Conservation (phyloP, 805 yeast species). For the Kodamaea nitidulidarum region DNA sequence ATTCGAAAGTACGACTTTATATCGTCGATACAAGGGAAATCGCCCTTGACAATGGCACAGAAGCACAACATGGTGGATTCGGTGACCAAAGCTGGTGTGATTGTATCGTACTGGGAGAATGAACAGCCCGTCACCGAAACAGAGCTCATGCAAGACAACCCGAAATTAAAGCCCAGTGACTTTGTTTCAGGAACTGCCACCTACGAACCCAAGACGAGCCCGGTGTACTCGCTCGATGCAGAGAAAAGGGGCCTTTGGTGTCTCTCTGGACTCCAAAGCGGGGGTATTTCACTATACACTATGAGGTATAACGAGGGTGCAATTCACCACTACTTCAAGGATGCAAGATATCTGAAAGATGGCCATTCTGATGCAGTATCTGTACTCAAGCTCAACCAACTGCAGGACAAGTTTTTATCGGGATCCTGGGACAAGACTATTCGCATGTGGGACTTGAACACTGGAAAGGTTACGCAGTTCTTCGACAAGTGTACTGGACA, state of each 20-base stretch:
- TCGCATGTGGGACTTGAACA: conserved; percentile 79
- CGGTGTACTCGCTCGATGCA: conserved; percentile 83
- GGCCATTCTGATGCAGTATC: conserved; percentile 78
- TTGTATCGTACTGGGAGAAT: conserved; percentile 90
- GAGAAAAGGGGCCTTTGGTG: conserved; percentile 83
- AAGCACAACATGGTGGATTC: conserved; percentile 85
- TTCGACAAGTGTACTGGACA: conserved; percentile 70
- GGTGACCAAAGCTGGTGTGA: conserved; percentile 77
- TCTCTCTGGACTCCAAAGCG: conserved; percentile 72
- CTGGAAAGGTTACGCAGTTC: conserved; percentile 51
- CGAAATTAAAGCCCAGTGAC: conserved; percentile 34
- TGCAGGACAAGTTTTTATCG: conserved; percentile 63
- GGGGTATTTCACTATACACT: conserved; percentile 84
- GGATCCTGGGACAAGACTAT: conserved; percentile 90
- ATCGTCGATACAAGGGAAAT: conserved; percentile 79
- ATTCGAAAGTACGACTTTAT: conserved; percentile 85
- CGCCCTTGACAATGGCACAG: conserved; percentile 87
- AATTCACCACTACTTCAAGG: conserved; percentile 67
- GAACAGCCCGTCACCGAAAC: conserved; percentile 71
- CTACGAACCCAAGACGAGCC: conserved; percentile 65
- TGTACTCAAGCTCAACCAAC: conserved; percentile 56
- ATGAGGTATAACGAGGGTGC: conserved; percentile 79
- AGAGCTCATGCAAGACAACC: conserved; percentile 35
- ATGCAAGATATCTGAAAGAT: conserved; percentile 25
- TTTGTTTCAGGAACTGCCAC: conserved; percentile 34